A percentile compares a stretch with the other conserved stretches of the same genome.
Evolutionary conservation across 2,329 filamentous ascomycete genomes (phyloP).

Genomic region (Colletotrichum destructivum): DNA sequence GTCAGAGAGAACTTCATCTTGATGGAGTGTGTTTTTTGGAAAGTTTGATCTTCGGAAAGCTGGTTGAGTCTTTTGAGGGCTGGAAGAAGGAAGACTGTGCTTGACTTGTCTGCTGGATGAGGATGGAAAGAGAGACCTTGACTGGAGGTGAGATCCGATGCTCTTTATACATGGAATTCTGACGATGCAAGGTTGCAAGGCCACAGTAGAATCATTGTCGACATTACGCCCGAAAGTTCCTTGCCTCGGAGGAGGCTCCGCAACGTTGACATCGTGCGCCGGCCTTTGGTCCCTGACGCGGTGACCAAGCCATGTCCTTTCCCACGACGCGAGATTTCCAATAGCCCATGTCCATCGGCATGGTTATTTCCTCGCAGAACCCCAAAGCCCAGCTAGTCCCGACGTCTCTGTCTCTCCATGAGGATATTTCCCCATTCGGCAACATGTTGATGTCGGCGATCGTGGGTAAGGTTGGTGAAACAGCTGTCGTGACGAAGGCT

Average conservation of each 20-base stretch:
- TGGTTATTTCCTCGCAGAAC: too few relatives aligned
- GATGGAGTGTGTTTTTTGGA: neutral
- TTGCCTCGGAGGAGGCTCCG: conserved; percentile 17
- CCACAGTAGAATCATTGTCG: neutral
- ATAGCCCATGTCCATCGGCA: neutral
- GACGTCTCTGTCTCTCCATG: neutral
- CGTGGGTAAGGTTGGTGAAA: neutral
- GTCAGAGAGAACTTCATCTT: conserved; percentile 42
- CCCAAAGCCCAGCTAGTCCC: neutral
- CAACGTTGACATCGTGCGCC: neutral
- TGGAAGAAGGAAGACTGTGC: conserved; percentile 16
- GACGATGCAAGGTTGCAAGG: neutral
- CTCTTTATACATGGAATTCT: conserved; percentile 23
- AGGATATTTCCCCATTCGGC: conserved; percentile 21
- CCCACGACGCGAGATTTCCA: neutral
- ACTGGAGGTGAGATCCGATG: neutral
- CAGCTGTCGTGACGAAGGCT: conserved; percentile 11
- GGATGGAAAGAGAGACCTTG: neutral
- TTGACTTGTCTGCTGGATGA: conserved; percentile 39
- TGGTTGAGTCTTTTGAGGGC: conserved; percentile 22
- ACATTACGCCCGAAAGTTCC: too few relatives aligned
- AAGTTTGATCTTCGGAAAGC: conserved; percentile 1
- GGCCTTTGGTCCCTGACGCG: neutral
- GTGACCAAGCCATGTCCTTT: neutral
- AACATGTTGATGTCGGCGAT: conserved; percentile 3